A percentile compares a stretch with the other conserved stretches of the same genome.
These are phyloP conservation scores for Lolium rigidum DNA, from an alignment of 176 grass and related monocot genomes.

Conservation along the genomic window DNA sequence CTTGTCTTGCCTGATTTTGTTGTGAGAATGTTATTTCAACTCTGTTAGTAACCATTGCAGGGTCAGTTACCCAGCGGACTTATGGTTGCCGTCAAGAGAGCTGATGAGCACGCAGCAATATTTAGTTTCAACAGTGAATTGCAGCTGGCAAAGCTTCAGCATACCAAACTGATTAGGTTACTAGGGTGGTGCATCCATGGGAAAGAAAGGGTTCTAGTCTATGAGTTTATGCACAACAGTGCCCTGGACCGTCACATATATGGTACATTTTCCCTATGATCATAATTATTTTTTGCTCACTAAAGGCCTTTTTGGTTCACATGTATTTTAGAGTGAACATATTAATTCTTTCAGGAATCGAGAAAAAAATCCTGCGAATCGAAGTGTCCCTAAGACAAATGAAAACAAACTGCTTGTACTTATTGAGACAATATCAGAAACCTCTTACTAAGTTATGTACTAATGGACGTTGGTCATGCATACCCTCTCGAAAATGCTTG, in stretches of 20 bases:
- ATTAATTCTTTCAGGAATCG: neutral
- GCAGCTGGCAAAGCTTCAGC: conserved; percentile 25
- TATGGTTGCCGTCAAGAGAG: conserved; percentile 39
- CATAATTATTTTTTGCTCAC: neutral
- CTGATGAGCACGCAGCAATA: neutral
- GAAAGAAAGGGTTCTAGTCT: conserved; percentile 43
- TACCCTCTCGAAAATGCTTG: too few species aligned
- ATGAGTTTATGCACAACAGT: conserved; percentile 21
- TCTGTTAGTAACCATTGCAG: conserved; percentile 31
- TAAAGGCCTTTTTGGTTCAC: neutral
- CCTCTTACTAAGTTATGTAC: too few species aligned
- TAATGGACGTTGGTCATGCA: too few species aligned
- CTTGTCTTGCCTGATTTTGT: neutral
- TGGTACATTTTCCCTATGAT: conserved; percentile 6
- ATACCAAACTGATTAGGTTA: conserved; percentile 36
- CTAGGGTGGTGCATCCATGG: conserved; percentile 40
- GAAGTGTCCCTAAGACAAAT: neutral
- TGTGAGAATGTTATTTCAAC: neutral
- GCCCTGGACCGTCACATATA: conserved; percentile 24
- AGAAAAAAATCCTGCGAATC: neutral
- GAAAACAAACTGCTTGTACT: conserved; percentile 11
- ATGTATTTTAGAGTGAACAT: neutral
- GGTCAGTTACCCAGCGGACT: conserved; percentile 36
- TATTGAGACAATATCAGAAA: neutral
- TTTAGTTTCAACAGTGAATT: conserved; percentile 42